These are phyloP conservation scores for Suillus discolor DNA, from an alignment of 768 basidiomycete genomes.

Conservation along the genomic window DNA sequence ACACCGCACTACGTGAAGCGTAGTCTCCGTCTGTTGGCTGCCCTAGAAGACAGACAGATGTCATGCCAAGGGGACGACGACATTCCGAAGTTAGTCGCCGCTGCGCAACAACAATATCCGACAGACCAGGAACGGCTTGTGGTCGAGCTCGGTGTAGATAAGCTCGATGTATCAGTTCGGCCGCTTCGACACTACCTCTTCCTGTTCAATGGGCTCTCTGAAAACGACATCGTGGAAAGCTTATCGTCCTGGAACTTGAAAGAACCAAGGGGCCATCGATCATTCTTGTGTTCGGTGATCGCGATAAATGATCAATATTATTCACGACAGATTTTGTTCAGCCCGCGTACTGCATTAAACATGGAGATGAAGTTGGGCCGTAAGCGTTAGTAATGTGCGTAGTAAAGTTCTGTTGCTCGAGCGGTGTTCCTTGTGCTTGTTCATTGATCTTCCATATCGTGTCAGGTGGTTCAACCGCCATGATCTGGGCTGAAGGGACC, in stretches of 20 bases:
- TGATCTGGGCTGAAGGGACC: neutral
- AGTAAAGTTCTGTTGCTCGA: neutral
- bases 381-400: neutral
- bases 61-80: neutral
- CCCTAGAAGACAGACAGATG: neutral
- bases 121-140: neutral
- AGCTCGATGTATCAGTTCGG: neutral
- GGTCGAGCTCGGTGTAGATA: neutral
- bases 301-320: neutral
- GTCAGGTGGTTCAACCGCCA: neutral
- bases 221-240: neutral
- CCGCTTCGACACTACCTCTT: conserved; percentile 2
- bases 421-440: neutral
- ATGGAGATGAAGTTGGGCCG: neutral
- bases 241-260: neutral
- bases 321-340: neutral
- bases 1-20: neutral
- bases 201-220: neutral
- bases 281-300: neutral
- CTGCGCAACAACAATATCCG: neutral
- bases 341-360: neutral
- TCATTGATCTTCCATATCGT: neutral
- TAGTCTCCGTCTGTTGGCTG: neutral
- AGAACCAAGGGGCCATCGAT: neutral
- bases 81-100: neutral